Base-by-base conservation (phyloP, 768 basidiomycete species). In the Phanerochaete sordida region DNA sequence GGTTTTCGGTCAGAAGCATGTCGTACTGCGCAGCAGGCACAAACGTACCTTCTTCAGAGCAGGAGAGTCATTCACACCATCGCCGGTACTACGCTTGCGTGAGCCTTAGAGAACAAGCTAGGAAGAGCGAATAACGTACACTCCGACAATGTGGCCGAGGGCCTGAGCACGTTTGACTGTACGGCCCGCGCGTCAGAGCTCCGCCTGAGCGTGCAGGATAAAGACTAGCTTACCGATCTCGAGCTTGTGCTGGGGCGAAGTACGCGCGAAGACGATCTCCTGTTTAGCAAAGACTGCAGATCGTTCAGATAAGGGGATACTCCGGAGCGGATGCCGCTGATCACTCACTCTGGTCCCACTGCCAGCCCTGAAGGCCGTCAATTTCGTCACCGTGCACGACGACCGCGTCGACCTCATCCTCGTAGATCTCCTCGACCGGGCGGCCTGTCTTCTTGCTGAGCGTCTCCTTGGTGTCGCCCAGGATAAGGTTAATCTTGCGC, bases 161-260 rank as follows among this genome's bases (percentile, higher is more conserved):
- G 86, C 85, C 65, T 89, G 87, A 6, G 86, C 86, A 65, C 79
- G 85, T 73, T 88, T 86, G 27, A 89, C 87, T 87, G 30, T n/a
- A 37, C 35, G 43, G 21, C 27, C 33, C 63, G 56, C 47, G 11
- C 48, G 31, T 48, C 30, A 55, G 37, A 45, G 33, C 8, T 57
- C 28, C 27, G 8, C 27, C 37, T 2, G 2, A 26, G 1, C 26
- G 11, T 13, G 23, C 28, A n/a, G 8, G 16, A 6, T 0, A 28
- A 19, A 58, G 16, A 37, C 1, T 3, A 24, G 68, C 79, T 26
- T 51, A 86, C 85, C 86, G 47, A 89, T 89, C 68, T 88, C 85
- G 2, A 89, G 79, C 66, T 89, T 89, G 66, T 88, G 86, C 66
- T 87, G 83, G 0, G 87, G 87, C 9, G 86, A 87, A 9, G 86